Conservation (phyloP, 176 grass and related monocot genomes). For the Musa acuminata region DNA sequence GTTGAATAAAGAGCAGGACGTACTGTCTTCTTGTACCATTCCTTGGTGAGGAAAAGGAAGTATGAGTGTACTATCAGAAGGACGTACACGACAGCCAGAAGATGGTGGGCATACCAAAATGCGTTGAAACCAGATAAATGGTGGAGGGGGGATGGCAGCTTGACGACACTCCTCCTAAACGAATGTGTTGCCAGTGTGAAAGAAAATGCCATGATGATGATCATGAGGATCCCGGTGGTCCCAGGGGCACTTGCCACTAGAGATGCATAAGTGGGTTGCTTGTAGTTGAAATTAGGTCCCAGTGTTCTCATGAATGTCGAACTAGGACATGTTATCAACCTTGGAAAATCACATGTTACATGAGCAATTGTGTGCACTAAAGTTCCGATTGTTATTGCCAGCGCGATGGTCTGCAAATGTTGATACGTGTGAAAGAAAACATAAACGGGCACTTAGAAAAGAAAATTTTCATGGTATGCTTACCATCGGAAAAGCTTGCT, state of each 20-base stretch:
- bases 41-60: conserved; percentile 84
- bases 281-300: conserved; percentile 55
- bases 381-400: conserved; percentile 53
- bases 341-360: conserved; percentile 89
- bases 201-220: conserved; percentile 92
- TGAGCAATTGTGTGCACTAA: conserved; percentile 62
- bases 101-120: conserved; percentile 99
- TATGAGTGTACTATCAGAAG: conserved; percentile 86
- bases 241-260: conserved; percentile 62
- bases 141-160: conserved; percentile 86
- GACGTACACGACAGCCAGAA: conserved; percentile 66
- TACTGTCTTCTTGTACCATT: conserved; percentile 99
- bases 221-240: conserved; percentile 82
- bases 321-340: conserved; percentile 48
- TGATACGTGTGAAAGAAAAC: not conserved
- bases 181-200: conserved; percentile 88
- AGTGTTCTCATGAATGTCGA: conserved; percentile 55
- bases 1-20: not conserved
- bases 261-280: conserved; percentile 60
- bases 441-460: not conserved
- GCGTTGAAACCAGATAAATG: conserved; percentile 96
- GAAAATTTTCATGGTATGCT: not conserved
- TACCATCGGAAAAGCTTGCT: not conserved
- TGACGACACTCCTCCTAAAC: conserved; percentile 89
- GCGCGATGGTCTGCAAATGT: conserved; percentile 41